Evolutionary conservation across 106 monocot genomes (phyloP).

Genomic region (Dendrobium chrysotoxum): DNA sequence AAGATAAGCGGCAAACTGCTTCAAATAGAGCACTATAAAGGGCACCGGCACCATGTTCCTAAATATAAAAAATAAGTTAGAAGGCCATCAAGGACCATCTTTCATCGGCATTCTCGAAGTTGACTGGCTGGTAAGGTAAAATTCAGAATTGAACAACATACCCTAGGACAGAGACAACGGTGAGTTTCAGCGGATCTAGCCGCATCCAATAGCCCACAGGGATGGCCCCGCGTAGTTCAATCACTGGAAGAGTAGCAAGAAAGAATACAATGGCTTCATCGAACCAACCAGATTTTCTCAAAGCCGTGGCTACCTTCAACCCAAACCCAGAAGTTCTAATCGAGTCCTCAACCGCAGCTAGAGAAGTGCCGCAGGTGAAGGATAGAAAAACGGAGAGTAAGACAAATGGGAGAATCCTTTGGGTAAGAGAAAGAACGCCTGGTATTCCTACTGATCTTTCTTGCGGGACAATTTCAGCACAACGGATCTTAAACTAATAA

Average conservation of each 20-base stretch:
- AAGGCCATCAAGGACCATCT: background rate
- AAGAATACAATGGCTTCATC: constrained; percentile 76
- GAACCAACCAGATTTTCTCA: constrained; percentile 68
- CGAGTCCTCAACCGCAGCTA: constrained; percentile 29
- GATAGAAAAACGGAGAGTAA: background rate
- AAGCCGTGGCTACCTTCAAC: constrained; percentile 57
- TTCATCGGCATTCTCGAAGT: background rate
- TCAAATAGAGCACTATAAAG: constrained; percentile 82
- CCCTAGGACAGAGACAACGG: constrained; percentile 75
- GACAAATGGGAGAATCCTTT: background rate
- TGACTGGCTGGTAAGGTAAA: background rate
- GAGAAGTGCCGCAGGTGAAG: constrained; percentile 4
- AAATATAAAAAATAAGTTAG: background rate
- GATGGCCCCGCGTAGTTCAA: constrained; percentile 95
- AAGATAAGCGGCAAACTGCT: constrained; percentile 40
- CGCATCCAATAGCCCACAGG: constrained; percentile 98
- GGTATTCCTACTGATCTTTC: background rate
- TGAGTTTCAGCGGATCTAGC: constrained; percentile 61
- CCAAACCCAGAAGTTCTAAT: constrained; percentile 80
- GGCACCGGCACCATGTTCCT: constrained; percentile 96
- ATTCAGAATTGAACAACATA: constrained; percentile 11
- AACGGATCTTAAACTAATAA: background rate
- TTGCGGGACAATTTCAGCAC: background rate
- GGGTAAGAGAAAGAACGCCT: too few species aligned
- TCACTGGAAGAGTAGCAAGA: constrained; percentile 80